Evolutionary conservation across 108 stramenopile species (phyloP).

Genomic region (Cyclotella cryptica): DNA sequence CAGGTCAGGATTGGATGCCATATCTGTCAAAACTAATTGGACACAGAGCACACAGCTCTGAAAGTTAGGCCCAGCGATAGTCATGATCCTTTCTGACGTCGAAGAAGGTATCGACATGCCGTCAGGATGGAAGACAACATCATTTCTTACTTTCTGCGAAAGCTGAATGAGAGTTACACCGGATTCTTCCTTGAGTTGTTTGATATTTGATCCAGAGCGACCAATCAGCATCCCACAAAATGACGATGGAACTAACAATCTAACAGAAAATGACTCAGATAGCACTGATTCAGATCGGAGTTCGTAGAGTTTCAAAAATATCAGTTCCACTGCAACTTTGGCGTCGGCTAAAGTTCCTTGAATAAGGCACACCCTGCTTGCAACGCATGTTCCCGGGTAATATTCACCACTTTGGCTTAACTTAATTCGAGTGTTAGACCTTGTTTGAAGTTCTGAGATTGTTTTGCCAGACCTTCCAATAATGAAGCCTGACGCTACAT

Average conservation of each 20-base stretch:
- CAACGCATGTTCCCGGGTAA: constrained; percentile 78
- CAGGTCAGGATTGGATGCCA: constrained; percentile 75
- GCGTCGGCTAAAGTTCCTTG: constrained; percentile 72
- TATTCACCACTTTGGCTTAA: constrained; percentile 81
- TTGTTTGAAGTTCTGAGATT: constrained; percentile 75
- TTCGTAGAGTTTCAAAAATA: constrained; percentile 65
- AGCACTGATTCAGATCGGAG: constrained; percentile 57
- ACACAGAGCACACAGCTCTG: constrained; percentile 61
- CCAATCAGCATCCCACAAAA: constrained; percentile 89
- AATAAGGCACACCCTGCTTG: constrained; percentile 75
- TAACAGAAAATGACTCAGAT: constrained; percentile 62
- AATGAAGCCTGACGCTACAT: constrained; percentile 84
- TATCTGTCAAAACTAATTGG: constrained; percentile 62
- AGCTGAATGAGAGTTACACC: constrained; percentile 72
- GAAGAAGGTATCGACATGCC: constrained; percentile 6
- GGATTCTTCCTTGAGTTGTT: constrained; percentile 73
- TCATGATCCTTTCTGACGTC: constrained; percentile 76
- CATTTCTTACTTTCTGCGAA: constrained; percentile 65
- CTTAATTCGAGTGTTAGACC: constrained; percentile 74
- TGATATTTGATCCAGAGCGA: constrained; percentile 79
- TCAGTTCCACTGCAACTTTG: constrained; percentile 62
- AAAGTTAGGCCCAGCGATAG: constrained; percentile 66
- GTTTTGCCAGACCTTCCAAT: constrained; percentile 84
- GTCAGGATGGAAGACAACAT: constrained; percentile 1
- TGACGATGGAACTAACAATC: constrained; percentile 76